Conservation (phyloP, 176 grass and related monocot species). For the Areca catechu region DNA sequence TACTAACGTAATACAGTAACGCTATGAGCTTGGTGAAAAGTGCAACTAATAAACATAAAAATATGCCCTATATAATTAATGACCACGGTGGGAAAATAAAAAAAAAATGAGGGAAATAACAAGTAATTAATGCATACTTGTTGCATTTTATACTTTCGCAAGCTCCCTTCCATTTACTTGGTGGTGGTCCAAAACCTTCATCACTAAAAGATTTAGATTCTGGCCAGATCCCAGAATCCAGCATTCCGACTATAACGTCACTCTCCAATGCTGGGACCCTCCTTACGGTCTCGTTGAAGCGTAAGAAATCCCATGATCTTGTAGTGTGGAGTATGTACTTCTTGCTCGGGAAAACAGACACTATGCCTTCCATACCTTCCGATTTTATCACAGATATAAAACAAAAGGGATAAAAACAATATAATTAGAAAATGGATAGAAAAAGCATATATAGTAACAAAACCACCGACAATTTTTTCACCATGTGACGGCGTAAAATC, state of each 20-base stretch:
- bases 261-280: slow-evolving; percentile 12
- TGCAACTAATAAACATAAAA: too few relatives aligned
- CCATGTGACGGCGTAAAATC: too few relatives aligned
- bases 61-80: too few relatives aligned
- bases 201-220: slow-evolving; percentile 32
- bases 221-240: slow-evolving; percentile 42
- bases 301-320: slow-evolving; percentile 48
- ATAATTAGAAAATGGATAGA: too few relatives aligned
- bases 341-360: slow-evolving; percentile 33
- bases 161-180: slow-evolving; percentile 29
- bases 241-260: slow-evolving; percentile 36
- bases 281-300: background rate
- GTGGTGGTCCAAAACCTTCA: slow-evolving; percentile 20
- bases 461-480: too few relatives aligned
- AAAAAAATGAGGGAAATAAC: too few relatives aligned
- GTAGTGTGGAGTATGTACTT: slow-evolving; percentile 19
- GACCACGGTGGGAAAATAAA: too few relatives aligned
- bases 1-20: slow-evolving; percentile 6
- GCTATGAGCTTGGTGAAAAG: too few relatives aligned
- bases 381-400: too few relatives aligned
- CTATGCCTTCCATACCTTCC: slow-evolving; percentile 23
- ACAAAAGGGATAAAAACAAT: too few relatives aligned
- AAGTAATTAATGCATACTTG: slow-evolving; percentile 17
- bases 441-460: too few relatives aligned
- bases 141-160: slow-evolving; percentile 34